Evolutionary conservation across 768 basidiomycete genomes (phyloP), one percentile per base, ranked within the genome.

Genomic region (Tubosaeta sp.): DNA sequence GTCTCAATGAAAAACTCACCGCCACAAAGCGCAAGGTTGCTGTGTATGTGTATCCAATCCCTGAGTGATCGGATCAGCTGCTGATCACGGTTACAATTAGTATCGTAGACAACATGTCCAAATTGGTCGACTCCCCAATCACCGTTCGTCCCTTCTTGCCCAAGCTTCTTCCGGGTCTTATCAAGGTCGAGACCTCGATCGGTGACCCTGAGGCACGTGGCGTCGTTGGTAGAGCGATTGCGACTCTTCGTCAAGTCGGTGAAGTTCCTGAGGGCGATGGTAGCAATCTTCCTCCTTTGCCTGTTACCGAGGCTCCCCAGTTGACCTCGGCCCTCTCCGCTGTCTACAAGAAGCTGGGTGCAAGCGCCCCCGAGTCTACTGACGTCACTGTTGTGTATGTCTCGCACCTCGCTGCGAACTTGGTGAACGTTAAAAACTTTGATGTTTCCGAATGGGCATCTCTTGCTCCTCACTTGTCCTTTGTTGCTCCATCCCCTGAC

Each of bases 151-250:
- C 94, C 53, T 97, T 97, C 87, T 66, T 97, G 60, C 94, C 93
- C 64, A 94, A 90, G 73, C 86, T 97, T 30, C 84, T 97, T 61
- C 94, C 94, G 22, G 93, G 90, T 59, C 80, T 97, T 50, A 82
- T 97, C 78, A 98, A 98, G 84, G 86, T 95, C 58, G 90, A 95
- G 79, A 80, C 81, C 54, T 82, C 87, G 64, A 92, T 98, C 53
- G 94, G 91, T 75, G 96, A 99, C 73, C 96, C 96, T 49, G 96
- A 99, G 72, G 96, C 96, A 41, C 96, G 96, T 72, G 79, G 84
- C 52, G 88, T 98, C 59, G 84, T 94, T 61, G 83, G 80, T 70
- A 86, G 84, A 67, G 95, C 96, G 52, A 96, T 99, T 69, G 82
- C 81, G 36, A 99, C 96, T 59, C 89, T 99, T 65, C 94, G 95